Conservation (phyloP, 1,139 yeast species). For the Wickerhamiella infanticola region DNA sequence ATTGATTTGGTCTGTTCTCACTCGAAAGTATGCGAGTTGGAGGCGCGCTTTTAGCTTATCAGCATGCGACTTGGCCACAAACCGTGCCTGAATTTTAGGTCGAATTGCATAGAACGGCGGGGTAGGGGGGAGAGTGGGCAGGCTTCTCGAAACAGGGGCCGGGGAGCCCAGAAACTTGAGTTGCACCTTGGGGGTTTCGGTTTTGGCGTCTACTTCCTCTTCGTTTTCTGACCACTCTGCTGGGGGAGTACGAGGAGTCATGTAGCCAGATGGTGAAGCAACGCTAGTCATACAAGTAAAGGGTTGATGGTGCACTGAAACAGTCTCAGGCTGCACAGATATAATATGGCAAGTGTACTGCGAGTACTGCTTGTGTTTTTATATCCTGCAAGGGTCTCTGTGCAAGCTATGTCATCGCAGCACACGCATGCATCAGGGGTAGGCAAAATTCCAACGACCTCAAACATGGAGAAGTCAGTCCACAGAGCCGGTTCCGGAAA, state of each 20-base stretch:
- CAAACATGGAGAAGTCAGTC: no score
- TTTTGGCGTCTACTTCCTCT: background rate
- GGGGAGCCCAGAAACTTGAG: background rate
- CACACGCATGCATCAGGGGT: no score
- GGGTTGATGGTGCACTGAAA: no score
- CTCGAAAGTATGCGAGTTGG: constrained; percentile 64
- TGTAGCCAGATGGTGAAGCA: background rate
- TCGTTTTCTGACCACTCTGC: background rate
- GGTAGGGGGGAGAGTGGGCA: background rate
- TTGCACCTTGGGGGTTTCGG: background rate
- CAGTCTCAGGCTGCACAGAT: no score
- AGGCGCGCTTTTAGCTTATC: constrained; percentile 53
- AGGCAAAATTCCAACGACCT: no score
- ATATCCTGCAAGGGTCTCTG: no score
- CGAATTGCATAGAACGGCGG: background rate
- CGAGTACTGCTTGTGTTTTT: no score
- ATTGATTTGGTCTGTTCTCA: constrained; percentile 39
- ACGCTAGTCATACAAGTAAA: no score
- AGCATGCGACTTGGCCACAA: constrained; percentile 28
- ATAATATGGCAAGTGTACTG: no score
- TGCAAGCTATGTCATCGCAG: no score
- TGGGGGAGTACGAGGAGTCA: background rate
- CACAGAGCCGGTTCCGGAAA: no score
- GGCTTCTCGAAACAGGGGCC: background rate
- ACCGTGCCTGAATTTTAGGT: background rate